Evolutionary conservation across 164 flowering plant species (phyloP), one percentile per base, ranked within the genome.

Genomic region (Amborella trichopoda): DNA sequence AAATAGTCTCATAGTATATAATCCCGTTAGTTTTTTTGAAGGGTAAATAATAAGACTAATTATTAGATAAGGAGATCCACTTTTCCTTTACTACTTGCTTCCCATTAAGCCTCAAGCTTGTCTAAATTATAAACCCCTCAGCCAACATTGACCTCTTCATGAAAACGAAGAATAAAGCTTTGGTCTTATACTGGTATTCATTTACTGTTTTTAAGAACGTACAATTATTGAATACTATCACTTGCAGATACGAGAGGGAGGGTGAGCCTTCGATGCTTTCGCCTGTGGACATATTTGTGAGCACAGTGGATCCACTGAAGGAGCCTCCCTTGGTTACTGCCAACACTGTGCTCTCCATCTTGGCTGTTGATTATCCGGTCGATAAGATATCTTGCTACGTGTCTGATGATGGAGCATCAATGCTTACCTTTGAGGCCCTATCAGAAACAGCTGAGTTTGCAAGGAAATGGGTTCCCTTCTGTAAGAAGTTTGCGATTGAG

Each of bases 331-430:
- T 91, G 40, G 90, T 82, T 19, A 91, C 99, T 2, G 78, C 81
- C 0, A 91, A 87, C 54, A 84, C 99, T 1, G 69, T 91, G 4
- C 72, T 91, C 13, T 91, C 99, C 9, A 83, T 91, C 55, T 57
- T 91, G 54, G 93, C 96, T 34, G 62, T 91, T 77, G 96, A 91
- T 65, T 91, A 91, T 30, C 98, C 98, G 0, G 85, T 86, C 2
- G 94, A 86, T 16, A 91, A 83, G 58, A 66, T 77, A 60, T 91
- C 99, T n/a, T 87, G 96, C 80, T 91, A 87, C 54, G 56, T 91
- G 32, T 91, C 99, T 40, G 99, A 91, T 55, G 96, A 91, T 57
- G 96, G 99, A 22, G 99, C 99, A 52, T 82, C 96, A 32, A 78
- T 91, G 90, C 88, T 81, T 34, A 75, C 93, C 40, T 91, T 91